Evolutionary conservation across 2,329 filamentous ascomycete genomes (phyloP).

Genomic region (Ophiostoma triangulosporum): DNA sequence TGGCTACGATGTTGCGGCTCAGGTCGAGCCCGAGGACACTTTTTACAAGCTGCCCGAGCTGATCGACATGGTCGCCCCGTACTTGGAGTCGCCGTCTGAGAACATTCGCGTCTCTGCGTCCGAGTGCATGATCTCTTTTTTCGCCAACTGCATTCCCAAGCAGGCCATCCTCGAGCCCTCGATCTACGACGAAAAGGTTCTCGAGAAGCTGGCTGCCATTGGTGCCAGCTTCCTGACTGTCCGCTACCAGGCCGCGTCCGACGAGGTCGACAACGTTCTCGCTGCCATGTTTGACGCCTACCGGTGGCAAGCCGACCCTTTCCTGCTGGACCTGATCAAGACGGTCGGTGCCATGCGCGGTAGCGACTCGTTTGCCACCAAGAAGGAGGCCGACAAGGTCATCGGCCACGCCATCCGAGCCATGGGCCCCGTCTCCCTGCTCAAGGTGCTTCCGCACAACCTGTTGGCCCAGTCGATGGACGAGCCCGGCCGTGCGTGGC

Average conservation of each 20-base stretch:
- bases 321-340: constrained; percentile 61
- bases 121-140: constrained; percentile 85
- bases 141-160: constrained; percentile 77
- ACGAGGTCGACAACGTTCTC: constrained; percentile 83
- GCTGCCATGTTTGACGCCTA: constrained; percentile 77
- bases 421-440: constrained; percentile 77
- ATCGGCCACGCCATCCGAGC: constrained; percentile 77
- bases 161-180: constrained; percentile 78
- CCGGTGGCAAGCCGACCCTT: constrained; percentile 71
- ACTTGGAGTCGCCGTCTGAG: constrained; percentile 74
- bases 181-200: constrained; percentile 77
- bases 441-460: constrained; percentile 75
- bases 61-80: constrained; percentile 66
- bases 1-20: constrained; percentile 85
- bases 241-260: constrained; percentile 88
- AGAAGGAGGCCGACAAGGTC: constrained; percentile 87
- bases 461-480: constrained; percentile 62
- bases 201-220: constrained; percentile 66
- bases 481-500: constrained; percentile 80
- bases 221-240: constrained; percentile 68
- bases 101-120: constrained; percentile 92
- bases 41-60: constrained; percentile 81
- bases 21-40: constrained; percentile 78
- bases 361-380: constrained; percentile 79
- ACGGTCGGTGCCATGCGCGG: constrained; percentile 75